phyloP scores from a whole-genome alignment of 495 filamentous ascomycete species.

The Melanomma pulvis-pyrius region DNA sequence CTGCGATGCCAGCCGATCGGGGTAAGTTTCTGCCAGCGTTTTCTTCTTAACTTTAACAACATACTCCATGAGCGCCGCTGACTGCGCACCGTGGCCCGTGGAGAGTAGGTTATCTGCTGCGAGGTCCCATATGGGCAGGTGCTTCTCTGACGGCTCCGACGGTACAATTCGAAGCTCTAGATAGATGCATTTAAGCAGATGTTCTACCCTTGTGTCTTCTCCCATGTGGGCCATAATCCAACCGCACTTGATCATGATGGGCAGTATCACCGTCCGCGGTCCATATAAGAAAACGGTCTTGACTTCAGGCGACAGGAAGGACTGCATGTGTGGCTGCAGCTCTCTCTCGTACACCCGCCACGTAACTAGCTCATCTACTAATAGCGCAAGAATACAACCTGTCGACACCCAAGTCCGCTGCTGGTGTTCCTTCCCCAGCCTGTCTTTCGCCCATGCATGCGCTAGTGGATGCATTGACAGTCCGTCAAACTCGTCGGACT shows the following conservation, averaged over 20 bases:
- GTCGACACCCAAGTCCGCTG: slow-evolving; percentile 18
- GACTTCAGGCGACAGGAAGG: slow-evolving; percentile 33
- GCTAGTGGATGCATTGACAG: slow-evolving; percentile 39
- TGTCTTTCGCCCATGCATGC: slow-evolving; percentile 36
- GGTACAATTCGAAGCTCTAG: background rate
- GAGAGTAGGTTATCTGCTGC: background rate
- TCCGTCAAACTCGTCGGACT: slow-evolving; percentile 24
- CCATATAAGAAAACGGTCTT: slow-evolving; percentile 19
- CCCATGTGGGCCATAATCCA: slow-evolving; percentile 33
- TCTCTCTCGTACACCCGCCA: slow-evolving; percentile 33
- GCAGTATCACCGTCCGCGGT: slow-evolving; percentile 4
- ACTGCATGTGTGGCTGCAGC: slow-evolving; percentile 38
- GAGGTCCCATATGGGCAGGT: background rate
- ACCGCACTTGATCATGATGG: slow-evolving; percentile 35
- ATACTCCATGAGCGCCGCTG: background rate
- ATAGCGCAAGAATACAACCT: background rate
- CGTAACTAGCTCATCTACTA: background rate
- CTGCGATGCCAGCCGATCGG: background rate
- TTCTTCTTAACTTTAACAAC: background rate
- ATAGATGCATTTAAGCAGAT: background rate
- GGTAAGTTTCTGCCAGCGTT: background rate
- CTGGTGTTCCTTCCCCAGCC: slow-evolving; percentile 3
- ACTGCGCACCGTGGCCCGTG: background rate
- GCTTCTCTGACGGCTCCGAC: background rate
- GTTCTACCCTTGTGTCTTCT: slow-evolving; percentile 16